Conservation (phyloP, 345 rosid species). For the Geranium rotundifolium region DNA sequence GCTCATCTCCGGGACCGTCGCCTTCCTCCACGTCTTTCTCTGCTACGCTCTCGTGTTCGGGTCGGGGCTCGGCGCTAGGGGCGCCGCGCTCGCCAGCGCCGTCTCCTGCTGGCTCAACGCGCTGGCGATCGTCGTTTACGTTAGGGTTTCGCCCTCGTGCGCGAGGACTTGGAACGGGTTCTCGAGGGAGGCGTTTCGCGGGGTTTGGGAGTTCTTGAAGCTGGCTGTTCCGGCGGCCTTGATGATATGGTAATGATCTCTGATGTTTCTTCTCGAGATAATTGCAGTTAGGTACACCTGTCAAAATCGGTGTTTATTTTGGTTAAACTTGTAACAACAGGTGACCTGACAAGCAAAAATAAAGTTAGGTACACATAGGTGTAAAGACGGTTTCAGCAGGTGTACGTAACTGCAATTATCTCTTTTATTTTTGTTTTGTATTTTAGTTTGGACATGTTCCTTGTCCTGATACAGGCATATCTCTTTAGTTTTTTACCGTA, state of each 20-base stretch:
- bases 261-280: too few relatives aligned
- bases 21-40: conserved; percentile 22
- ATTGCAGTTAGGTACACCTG: too few relatives aligned
- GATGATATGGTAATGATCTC: neutral
- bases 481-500: too few relatives aligned
- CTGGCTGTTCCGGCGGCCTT: neutral
- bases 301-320: too few relatives aligned
- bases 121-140: conserved; percentile 17
- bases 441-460: too few relatives aligned
- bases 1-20: conserved; percentile 27
- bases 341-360: too few relatives aligned
- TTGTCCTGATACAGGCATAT: too few relatives aligned
- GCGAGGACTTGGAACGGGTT: neutral
- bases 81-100: conserved; percentile 40
- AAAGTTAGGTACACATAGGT: too few relatives aligned
- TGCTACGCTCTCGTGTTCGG: conserved; percentile 40
- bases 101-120: conserved; percentile 31
- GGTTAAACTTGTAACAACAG: too few relatives aligned
- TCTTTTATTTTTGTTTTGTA: too few relatives aligned
- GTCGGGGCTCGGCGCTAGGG: conserved; percentile 31
- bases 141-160: conserved; percentile 2
- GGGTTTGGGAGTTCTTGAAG: neutral
- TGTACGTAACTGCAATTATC: too few relatives aligned
- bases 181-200: neutral
- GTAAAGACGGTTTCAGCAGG: too few relatives aligned